These are phyloP conservation scores for Cucurbita maxima DNA, from an alignment of 306 rosid genomes.

Conservation along the genomic window DNA sequence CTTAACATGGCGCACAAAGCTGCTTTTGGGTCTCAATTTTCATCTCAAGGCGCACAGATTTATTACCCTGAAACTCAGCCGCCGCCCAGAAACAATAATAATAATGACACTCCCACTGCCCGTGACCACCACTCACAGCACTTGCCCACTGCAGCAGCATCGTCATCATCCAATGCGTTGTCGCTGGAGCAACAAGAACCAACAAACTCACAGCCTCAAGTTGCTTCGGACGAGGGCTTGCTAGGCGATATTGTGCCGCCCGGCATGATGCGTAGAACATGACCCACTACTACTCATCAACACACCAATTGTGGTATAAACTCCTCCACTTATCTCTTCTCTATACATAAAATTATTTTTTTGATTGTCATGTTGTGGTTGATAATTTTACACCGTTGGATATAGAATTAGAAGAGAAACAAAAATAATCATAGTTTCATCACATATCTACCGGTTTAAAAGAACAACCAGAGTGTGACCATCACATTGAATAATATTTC, in stretches of 20 bases:
- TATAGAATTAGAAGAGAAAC: too few relatives aligned
- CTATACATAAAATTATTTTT: neutral
- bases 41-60: slow-evolving; percentile 35
- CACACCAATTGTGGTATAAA: neutral
- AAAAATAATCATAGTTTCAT: too few relatives aligned
- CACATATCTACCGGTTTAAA: too few relatives aligned
- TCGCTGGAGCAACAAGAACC: neutral
- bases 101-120: neutral
- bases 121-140: slow-evolving; percentile 3
- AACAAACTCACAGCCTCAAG: slow-evolving; percentile 2
- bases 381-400: too few relatives aligned
- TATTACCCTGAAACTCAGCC: slow-evolving; percentile 34
- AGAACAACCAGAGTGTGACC: neutral
- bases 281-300: too few relatives aligned
- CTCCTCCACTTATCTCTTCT: neutral
- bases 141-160: neutral
- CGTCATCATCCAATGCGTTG: slow-evolving; percentile 2
- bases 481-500: neutral
- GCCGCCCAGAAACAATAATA: slow-evolving; percentile 10
- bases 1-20: slow-evolving; percentile 23
- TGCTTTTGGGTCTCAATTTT: slow-evolving; percentile 18
- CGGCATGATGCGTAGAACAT: slow-evolving; percentile 42
- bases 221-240: slow-evolving; percentile 47
- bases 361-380: neutral
- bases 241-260: slow-evolving; percentile 85